Percentiles rank a stretch among this genome's conserved stretches.
Conservation (phyloP, 345 rosid genomes). For the Camelina hispida region DNA sequence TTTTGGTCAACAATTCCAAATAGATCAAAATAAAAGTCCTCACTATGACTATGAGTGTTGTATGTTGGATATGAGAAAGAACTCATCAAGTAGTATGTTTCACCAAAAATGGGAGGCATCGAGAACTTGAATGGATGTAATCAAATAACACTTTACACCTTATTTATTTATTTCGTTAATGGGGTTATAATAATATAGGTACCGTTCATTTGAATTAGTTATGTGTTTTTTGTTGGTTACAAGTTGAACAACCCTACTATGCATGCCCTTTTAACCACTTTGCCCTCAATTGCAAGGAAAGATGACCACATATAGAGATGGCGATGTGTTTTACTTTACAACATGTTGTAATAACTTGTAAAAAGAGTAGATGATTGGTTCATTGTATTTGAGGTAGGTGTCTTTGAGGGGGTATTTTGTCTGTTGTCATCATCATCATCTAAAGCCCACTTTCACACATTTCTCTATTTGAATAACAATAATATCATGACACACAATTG, state of each 20-base stretch:
- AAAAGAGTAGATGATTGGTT: conserved; percentile 25
- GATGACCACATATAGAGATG: background rate
- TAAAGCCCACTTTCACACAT: conserved; percentile 34
- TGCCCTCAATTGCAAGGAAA: conserved; percentile 21
- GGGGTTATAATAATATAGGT: background rate
- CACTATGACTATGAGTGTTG: background rate
- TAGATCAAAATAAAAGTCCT: background rate
- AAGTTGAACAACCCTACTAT: conserved; percentile 2
- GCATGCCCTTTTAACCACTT: background rate
- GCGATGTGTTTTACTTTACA: background rate
- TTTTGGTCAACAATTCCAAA: background rate
- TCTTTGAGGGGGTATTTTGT: conserved; percentile 13
- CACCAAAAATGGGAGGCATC: conserved; percentile 19
- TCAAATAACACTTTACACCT: background rate
- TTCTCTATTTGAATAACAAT: conserved; percentile 15
- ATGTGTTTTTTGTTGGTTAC: background rate
- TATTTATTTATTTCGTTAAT: background rate
- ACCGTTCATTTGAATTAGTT: background rate
- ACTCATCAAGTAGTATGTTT: conserved; percentile 10
- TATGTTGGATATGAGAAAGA: background rate
- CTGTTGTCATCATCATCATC: conserved; percentile 11
- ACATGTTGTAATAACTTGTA: background rate
- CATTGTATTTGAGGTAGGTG: conserved; percentile 36
- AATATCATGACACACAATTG: conserved; percentile 16
- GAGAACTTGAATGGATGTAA: conserved; percentile 5